Percentiles rank a stretch among this genome's conserved stretches.
Evolutionary conservation across 768 basidiomycete genomes (phyloP).

Genomic region (Tubosaeta brunneosetosa): DNA sequence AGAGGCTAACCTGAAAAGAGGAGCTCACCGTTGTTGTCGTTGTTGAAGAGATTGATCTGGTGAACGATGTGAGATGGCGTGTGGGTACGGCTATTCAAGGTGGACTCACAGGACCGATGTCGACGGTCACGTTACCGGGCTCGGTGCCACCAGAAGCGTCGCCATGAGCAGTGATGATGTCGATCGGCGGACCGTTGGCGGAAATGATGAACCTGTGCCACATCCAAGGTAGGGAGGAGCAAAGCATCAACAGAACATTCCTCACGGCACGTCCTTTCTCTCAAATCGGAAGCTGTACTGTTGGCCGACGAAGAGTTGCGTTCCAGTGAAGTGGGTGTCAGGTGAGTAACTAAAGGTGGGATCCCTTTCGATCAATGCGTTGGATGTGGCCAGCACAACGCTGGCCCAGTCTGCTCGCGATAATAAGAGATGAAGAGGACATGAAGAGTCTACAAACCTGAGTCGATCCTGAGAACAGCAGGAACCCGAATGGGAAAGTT

Average conservation of each 20-base stretch:
- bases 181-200: neutral
- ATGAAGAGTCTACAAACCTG: neutral
- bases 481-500: neutral
- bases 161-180: neutral
- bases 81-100: neutral
- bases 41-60: neutral
- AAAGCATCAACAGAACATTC: neutral
- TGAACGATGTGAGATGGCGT: neutral
- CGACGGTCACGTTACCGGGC: neutral
- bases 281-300: neutral
- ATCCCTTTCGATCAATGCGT: neutral
- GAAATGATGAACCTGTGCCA: neutral
- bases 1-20: neutral
- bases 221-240: neutral
- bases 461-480: neutral
- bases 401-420: neutral
- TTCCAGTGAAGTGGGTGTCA: neutral
- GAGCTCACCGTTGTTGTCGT: neutral
- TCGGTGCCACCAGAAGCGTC: neutral
- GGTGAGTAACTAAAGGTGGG: neutral
- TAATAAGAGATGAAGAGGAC: neutral
- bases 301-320: neutral
- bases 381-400: neutral
- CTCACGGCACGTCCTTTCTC: neutral
- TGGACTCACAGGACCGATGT: neutral